Conservation (phyloP, 768 basidiomycete genomes). For the Mycena belliarum region DNA sequence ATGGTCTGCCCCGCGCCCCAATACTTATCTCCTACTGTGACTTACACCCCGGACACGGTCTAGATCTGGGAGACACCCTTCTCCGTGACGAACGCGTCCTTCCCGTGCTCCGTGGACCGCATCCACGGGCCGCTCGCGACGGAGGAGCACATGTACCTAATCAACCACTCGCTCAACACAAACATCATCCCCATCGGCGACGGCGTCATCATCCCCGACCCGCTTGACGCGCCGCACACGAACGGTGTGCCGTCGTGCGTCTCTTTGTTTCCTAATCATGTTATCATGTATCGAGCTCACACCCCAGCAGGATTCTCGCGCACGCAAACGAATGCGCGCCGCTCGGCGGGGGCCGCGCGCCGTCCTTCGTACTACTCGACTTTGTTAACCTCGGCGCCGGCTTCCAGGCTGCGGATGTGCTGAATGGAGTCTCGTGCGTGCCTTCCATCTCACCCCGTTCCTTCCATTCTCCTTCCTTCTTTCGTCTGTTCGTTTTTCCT, state of each 20-base stretch:
- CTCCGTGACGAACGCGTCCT: conserved; percentile 46
- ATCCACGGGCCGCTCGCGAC: conserved; percentile 48
- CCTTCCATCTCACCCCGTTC: no score
- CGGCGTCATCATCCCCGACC: conserved; percentile 42
- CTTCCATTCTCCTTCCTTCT: no score
- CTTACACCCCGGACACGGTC: not conserved
- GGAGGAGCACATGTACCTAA: conserved; percentile 56
- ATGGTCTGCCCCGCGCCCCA: conserved; percentile 38
- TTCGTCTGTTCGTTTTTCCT: no score
- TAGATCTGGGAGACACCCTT: conserved; percentile 66
- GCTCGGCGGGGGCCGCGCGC: conserved; percentile 44
- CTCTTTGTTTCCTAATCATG: not conserved
- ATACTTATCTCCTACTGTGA: not conserved
- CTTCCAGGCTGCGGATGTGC: conserved; percentile 40
- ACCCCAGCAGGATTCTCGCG: conserved; percentile 33
- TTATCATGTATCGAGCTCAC: not conserved
- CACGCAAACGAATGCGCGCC: conserved; percentile 46
- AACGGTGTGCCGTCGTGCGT: conserved; percentile 42
- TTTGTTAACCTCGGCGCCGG: conserved; percentile 51
- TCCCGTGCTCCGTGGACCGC: conserved; percentile 57
- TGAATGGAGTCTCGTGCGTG: conserved; percentile 41
- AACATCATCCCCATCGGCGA: conserved; percentile 39
- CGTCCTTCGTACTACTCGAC: conserved; percentile 56
- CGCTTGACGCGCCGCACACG: conserved; percentile 36
- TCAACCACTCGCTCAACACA: conserved; percentile 58